Conservation (phyloP, 768 basidiomycete species). For the Boletus huronensis region DNA sequence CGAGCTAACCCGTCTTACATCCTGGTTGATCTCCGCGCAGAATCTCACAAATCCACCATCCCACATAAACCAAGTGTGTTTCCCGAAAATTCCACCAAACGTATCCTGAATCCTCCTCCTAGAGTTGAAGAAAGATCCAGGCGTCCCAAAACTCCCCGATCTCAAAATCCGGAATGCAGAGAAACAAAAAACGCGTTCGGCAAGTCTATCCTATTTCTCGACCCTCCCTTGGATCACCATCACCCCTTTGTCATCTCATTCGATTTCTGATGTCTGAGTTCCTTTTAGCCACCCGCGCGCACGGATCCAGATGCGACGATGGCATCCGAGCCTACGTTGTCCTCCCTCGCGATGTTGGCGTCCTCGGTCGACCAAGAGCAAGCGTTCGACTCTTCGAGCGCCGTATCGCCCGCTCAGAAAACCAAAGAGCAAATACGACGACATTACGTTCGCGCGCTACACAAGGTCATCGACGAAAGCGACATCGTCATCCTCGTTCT, state of each 20-base stretch:
- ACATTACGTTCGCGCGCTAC: constrained; percentile 74
- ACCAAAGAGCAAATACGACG: constrained; percentile 69
- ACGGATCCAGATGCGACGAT: constrained; percentile 55
- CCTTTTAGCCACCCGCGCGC: constrained; percentile 24
- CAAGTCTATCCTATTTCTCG: constrained; percentile 26
- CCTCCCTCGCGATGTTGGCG: constrained; percentile 54
- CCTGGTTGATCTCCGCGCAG: constrained; percentile 9
- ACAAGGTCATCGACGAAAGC: constrained; percentile 91
- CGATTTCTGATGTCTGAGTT: not conserved
- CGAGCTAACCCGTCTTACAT: not conserved
- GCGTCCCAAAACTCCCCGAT: constrained; percentile 77
- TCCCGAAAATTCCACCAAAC: not conserved
- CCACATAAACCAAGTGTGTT: constrained; percentile 28
- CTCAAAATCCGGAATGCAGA: constrained; percentile 58
- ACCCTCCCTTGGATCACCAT: not conserved
- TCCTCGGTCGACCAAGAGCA: constrained; percentile 25
- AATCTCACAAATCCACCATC: constrained; percentile 22
- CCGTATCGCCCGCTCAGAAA: constrained; percentile 34
- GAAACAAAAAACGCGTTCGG: constrained; percentile 43
- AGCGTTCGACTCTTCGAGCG: constrained; percentile 27
- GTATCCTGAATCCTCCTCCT: not conserved
- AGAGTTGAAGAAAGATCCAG: constrained; percentile 90
- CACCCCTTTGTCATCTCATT: not conserved
- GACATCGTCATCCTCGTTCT: constrained; percentile 89
- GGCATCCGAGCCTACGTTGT: constrained; percentile 71